A percentile compares a stretch with the other conserved stretches of the same genome.
These are phyloP conservation scores for Buddleja alternifolia DNA, from an alignment of 257 asterid species.

Conservation along the genomic window DNA sequence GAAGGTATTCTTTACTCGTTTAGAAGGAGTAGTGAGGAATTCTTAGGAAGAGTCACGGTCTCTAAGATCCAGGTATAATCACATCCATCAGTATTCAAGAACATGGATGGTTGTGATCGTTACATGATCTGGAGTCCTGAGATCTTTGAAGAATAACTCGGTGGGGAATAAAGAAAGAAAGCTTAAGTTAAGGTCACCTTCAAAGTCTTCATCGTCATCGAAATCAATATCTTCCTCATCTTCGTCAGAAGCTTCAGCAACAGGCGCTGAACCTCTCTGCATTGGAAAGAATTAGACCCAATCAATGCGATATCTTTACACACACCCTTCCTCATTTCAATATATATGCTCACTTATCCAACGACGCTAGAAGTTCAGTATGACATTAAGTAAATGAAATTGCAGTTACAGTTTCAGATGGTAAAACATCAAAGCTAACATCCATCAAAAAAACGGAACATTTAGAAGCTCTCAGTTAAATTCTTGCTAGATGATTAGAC, in stretches of 20 bases:
- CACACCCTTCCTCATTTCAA: background rate
- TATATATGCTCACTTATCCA: background rate
- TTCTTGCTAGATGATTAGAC: background rate
- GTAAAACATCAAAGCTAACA: background rate
- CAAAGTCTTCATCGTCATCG: conserved; percentile 89
- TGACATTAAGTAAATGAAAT: background rate
- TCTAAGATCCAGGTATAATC: no score
- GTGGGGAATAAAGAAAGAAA: background rate
- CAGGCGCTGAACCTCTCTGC: conserved; percentile 75
- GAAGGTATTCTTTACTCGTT: background rate
- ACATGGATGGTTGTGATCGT: no score
- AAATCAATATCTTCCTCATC: conserved; percentile 85
- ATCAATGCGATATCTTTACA: conserved; percentile 7
- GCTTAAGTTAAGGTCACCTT: conserved; percentile 50
- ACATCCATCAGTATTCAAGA: no score
- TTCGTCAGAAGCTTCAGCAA: conserved; percentile 75
- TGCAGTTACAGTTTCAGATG: background rate
- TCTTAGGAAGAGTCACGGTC: no score
- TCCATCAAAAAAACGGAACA: background rate
- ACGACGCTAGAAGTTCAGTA: background rate
- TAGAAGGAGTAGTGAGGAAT: background rate
- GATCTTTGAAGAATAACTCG: no score
- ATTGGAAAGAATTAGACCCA: conserved; percentile 17
- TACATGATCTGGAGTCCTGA: no score
- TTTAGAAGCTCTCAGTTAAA: background rate